phyloP scores from a whole-genome alignment of 2,329 filamentous ascomycete species.

The Penicillium sp. region DNA sequence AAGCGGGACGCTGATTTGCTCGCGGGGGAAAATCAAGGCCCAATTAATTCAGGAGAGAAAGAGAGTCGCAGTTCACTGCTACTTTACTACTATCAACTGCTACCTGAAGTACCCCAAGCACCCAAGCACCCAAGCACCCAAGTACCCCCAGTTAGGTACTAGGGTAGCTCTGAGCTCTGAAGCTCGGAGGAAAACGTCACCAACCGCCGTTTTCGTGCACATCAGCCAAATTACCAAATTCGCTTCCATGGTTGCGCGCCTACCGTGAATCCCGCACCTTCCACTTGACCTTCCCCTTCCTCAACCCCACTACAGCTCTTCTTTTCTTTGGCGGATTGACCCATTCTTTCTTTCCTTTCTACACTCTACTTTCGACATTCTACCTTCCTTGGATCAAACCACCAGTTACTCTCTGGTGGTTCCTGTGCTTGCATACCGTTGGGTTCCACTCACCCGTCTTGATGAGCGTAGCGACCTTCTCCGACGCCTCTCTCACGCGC shows the following conservation, averaged over 20 bases:
- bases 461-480: slow-evolving; percentile 42
- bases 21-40: slow-evolving; percentile 8
- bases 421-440: slow-evolving; percentile 18
- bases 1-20: slow-evolving; percentile 10
- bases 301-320: slow-evolving; percentile 21
- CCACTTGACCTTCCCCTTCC: slow-evolving; percentile 4
- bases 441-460: slow-evolving; percentile 27
- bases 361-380: slow-evolving; percentile 10
- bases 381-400: slow-evolving; percentile 1
- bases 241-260: slow-evolving; percentile 19
- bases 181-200: slow-evolving; percentile 21
- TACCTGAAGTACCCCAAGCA: slow-evolving; percentile 21
- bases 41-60: slow-evolving; percentile 3
- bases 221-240: slow-evolving; percentile 1
- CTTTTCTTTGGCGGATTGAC: slow-evolving; percentile 11
- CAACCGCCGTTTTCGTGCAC: slow-evolving; percentile 14
- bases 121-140: no score
- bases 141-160: background rate
- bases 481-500: slow-evolving; percentile 41
- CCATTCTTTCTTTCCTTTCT: slow-evolving; percentile 22
- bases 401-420: slow-evolving; percentile 9
- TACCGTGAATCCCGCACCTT: slow-evolving; percentile 17
- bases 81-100: slow-evolving; percentile 13
- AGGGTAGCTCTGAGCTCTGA: background rate
- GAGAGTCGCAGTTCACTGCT: no score